Evolutionary conservation across 2,329 filamentous ascomycete genomes (phyloP).

Genomic region (Hymenoscyphus infarciens): DNA sequence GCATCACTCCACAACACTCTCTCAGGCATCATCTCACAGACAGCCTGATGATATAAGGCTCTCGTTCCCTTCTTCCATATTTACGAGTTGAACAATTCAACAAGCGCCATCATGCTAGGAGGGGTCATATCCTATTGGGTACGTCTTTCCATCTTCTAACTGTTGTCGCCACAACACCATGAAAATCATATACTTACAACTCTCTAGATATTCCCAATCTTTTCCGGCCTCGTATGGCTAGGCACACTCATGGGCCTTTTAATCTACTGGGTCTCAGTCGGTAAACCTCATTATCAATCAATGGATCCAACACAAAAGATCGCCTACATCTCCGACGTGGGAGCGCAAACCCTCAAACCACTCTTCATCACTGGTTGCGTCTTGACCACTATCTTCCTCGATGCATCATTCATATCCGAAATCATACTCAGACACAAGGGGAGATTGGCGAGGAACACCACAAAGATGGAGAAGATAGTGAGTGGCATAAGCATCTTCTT

Average conservation of each 20-base stretch:
- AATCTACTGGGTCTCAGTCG: slow-evolving; percentile 54
- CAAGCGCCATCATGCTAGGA: slow-evolving; percentile 31
- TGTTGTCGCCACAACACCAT: background rate
- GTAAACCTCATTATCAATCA: slow-evolving; percentile 55
- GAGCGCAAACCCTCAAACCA: slow-evolving; percentile 62
- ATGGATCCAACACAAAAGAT: slow-evolving; percentile 59
- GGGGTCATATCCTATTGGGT: slow-evolving; percentile 39
- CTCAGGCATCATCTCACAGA: background rate
- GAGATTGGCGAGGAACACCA: slow-evolving; percentile 71
- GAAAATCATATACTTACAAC: slow-evolving; percentile 4
- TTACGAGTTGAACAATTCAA: slow-evolving; percentile 2
- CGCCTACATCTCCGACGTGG: slow-evolving; percentile 70
- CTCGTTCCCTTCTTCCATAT: background rate
- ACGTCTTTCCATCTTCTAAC: slow-evolving; percentile 34
- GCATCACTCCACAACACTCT: background rate
- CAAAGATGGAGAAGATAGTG: slow-evolving; percentile 58
- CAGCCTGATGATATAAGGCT: background rate
- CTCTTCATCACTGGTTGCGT: slow-evolving; percentile 72
- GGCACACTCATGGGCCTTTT: slow-evolving; percentile 29
- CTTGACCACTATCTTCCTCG: slow-evolving; percentile 74
- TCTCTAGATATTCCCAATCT: slow-evolving; percentile 59
- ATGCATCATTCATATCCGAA: slow-evolving; percentile 76
- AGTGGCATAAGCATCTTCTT: slow-evolving; percentile 60
- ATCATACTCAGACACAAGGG: slow-evolving; percentile 81
- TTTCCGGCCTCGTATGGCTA: slow-evolving; percentile 54